Conservation (phyloP, 2,329 filamentous ascomycete species). For the Hypoxylon sp. region DNA sequence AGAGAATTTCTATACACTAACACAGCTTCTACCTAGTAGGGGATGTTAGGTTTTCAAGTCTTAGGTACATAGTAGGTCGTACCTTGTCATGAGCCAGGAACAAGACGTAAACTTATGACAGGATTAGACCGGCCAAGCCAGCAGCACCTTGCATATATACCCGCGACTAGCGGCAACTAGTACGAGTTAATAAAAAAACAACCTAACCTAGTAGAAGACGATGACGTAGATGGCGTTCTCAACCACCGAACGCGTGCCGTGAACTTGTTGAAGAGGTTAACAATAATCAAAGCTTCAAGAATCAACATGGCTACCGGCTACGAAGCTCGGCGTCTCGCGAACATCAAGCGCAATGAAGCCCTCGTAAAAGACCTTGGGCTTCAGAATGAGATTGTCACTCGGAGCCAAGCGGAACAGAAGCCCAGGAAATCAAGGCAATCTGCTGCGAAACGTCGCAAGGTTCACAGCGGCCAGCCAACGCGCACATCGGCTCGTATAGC, state of each 20-base stretch:
- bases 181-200: neutral
- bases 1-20: too few species aligned
- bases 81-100: neutral
- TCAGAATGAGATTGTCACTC: slow-evolving; percentile 45
- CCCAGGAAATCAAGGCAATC: slow-evolving; percentile 36
- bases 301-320: slow-evolving; percentile 51
- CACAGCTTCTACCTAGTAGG: neutral
- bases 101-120: neutral
- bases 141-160: neutral
- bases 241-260: neutral
- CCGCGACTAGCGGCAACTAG: slow-evolving; percentile 3
- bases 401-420: slow-evolving; percentile 7
- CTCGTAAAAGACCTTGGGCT: slow-evolving; percentile 61
- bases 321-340: slow-evolving; percentile 59
- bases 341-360: slow-evolving; percentile 62
- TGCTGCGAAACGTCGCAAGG: slow-evolving; percentile 56
- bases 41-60: too few species aligned
- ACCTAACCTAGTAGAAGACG: neutral
- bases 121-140: neutral
- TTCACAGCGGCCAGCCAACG: slow-evolving; percentile 52
- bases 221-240: slow-evolving; percentile 20
- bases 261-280: neutral
- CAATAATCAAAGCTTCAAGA: neutral
- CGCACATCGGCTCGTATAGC: slow-evolving; percentile 62
- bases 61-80: too few species aligned